Conservation (phyloP, 2,329 filamentous ascomycete genomes). For the Diaporthe sp. region DNA sequence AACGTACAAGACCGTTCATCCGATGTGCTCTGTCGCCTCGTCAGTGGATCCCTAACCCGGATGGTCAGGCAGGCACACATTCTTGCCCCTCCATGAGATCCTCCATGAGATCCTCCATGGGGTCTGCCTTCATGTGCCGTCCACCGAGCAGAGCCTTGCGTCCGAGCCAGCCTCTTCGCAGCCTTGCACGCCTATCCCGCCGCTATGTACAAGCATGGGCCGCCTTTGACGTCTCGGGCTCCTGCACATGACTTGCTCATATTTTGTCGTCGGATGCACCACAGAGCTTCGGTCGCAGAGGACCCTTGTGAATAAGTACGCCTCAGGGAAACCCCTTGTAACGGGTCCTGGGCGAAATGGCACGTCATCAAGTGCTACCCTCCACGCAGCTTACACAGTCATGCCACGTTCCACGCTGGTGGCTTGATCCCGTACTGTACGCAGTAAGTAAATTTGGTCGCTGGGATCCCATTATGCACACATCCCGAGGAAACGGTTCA, state of each 20-base stretch:
- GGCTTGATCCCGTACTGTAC: conserved; percentile 5
- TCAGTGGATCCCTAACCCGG: conserved; percentile 7
- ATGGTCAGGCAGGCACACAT: neutral
- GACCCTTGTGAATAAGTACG: neutral
- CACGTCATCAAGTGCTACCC: conserved; percentile 18
- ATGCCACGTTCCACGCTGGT: conserved; percentile 18
- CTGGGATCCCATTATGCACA: neutral
- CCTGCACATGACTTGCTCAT: neutral
- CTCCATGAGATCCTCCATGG: too few species aligned
- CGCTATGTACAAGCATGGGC: neutral
- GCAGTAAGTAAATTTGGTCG: neutral
- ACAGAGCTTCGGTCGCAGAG: neutral
- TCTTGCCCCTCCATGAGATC: neutral
- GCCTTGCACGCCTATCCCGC: neutral
- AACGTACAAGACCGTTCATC: conserved; percentile 13
- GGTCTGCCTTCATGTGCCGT: neutral
- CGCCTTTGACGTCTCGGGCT: neutral
- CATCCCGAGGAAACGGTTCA: neutral
- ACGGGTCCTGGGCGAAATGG: conserved; percentile 7
- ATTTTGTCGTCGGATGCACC: neutral
- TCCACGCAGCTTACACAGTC: conserved; percentile 11
- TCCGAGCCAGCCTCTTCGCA: neutral
- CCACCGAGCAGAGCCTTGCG: neutral
- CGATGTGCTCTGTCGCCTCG: conserved; percentile 10
- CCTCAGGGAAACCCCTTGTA: conserved; percentile 13